A percentile compares a stretch with the other conserved stretches of the same genome.
phyloP scores from a whole-genome alignment of 495 filamentous ascomycete species.

The Penicillium diatomitis region DNA sequence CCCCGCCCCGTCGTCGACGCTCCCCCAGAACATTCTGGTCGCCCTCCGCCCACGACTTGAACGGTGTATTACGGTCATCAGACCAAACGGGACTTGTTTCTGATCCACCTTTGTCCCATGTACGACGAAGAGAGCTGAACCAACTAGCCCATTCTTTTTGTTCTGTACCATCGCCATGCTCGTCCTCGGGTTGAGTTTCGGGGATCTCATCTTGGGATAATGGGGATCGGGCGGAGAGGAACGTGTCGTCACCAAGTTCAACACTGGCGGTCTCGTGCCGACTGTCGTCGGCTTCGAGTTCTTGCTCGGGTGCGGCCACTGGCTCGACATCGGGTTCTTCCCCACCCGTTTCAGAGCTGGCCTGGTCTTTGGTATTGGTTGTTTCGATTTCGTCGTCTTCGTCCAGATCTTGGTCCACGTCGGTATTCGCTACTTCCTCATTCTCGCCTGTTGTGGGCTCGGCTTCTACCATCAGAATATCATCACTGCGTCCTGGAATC shows the following conservation, averaged over 20 bases:
- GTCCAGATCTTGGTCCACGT: background rate
- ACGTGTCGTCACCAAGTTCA: constrained; percentile 29
- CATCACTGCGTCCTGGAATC: no score
- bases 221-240: constrained; percentile 1
- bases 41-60: constrained; percentile 34
- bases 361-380: background rate
- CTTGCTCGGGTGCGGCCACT: constrained; percentile 11
- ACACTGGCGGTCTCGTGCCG: constrained; percentile 34
- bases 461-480: no score
- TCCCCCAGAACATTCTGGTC: constrained; percentile 26
- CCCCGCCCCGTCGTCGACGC: constrained; percentile 19
- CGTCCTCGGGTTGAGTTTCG: constrained; percentile 4
- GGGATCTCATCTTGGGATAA: background rate
- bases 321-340: constrained; percentile 10
- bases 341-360: constrained; percentile 1
- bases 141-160: constrained; percentile 11
- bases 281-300: constrained; percentile 14
- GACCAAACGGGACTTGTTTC: constrained; percentile 17
- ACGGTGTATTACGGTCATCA: constrained; percentile 29
- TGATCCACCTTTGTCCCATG: constrained; percentile 5
- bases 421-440: no score
- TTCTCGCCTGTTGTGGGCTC: no score
- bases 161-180: constrained; percentile 14
- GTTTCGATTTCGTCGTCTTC: background rate
- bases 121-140: constrained; percentile 27